These are phyloP conservation scores for Cicer judaicum DNA, from an alignment of 306 rosid species.

Conservation along the genomic window DNA sequence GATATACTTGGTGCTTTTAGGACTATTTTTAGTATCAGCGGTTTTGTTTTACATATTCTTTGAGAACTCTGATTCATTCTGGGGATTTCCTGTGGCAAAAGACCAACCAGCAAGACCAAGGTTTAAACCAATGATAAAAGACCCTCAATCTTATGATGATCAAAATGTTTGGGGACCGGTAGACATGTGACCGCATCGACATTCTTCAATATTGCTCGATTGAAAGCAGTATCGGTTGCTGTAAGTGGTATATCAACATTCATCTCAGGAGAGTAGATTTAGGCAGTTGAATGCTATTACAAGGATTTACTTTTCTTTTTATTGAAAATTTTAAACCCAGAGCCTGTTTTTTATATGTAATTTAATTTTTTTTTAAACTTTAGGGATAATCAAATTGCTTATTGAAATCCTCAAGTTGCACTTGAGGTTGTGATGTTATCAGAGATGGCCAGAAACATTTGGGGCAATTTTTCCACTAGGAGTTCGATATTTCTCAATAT, in stretches of 20 bases:
- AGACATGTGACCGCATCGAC: conserved; percentile 64
- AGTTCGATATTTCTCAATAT: too few species aligned
- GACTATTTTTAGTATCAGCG: conserved; percentile 76
- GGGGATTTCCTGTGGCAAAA: conserved; percentile 79
- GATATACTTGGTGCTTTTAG: conserved; percentile 81
- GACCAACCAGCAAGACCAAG: conserved; percentile 66
- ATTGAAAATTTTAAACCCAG: conserved; percentile 22
- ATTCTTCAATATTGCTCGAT: conserved; percentile 8
- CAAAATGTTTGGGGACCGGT: conserved; percentile 66
- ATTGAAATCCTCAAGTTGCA: neutral
- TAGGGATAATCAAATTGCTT: conserved; percentile 32
- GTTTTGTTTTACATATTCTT: conserved; percentile 78
- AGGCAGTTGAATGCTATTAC: conserved; percentile 24
- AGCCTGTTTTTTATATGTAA: conserved; percentile 29
- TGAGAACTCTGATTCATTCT: conserved; percentile 87
- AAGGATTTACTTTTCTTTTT: conserved; percentile 13
- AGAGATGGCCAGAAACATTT: neutral
- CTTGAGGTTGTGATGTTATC: neutral
- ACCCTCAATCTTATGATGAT: conserved; percentile 66
- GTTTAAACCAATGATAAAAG: conserved; percentile 53
- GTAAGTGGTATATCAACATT: conserved; percentile 33
- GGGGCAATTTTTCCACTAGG: neutral
- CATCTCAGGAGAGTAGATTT: conserved; percentile 42
- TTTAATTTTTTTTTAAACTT: conserved; percentile 11
- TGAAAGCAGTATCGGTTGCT: conserved; percentile 26